These are phyloP conservation scores for Thozetella sp. DNA, from an alignment of 495 filamentous ascomycete species.

Conservation along the genomic window DNA sequence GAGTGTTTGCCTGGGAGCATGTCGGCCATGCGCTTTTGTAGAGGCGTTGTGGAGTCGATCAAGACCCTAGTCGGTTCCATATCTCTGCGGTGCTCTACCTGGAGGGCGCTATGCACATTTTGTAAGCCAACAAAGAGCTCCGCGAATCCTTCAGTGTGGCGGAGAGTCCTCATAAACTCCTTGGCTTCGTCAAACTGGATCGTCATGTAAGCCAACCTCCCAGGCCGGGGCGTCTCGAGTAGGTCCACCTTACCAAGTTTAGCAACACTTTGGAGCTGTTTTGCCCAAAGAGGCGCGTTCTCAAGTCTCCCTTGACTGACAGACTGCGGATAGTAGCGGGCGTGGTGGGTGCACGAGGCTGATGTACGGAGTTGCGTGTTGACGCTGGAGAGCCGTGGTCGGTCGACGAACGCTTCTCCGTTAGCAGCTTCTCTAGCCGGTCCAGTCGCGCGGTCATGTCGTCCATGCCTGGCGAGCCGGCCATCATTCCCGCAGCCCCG, in stretches of 20 bases:
- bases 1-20: conserved; percentile 28
- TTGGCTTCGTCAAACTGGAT: conserved; percentile 38
- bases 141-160: conserved; percentile 21
- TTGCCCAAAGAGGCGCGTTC: conserved; percentile 32
- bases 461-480: conserved; percentile 21
- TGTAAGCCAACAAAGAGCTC: conserved; percentile 28
- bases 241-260: conserved; percentile 28
- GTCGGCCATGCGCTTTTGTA: conserved; percentile 41
- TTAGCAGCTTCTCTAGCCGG: conserved; percentile 28
- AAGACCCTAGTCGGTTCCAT: conserved; percentile 35
- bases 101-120: conserved; percentile 28
- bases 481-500: conserved; percentile 1
- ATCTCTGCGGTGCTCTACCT: conserved; percentile 29
- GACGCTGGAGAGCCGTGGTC: conserved; percentile 14
- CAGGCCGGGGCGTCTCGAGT: not conserved
- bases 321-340: conserved; percentile 30
- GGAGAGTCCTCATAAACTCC: conserved; percentile 28
- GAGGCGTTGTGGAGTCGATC: conserved; percentile 37
- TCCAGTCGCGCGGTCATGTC: conserved; percentile 31
- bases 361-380: conserved; percentile 6
- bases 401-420: conserved; percentile 19
- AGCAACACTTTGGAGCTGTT: conserved; percentile 29
- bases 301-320: conserved; percentile 29
- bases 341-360: conserved; percentile 14
- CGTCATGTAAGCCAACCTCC: conserved; percentile 5